Evolutionary conservation across 371 early-diverging fungal species (phyloP).

Genomic region (Coemansia sp.): DNA sequence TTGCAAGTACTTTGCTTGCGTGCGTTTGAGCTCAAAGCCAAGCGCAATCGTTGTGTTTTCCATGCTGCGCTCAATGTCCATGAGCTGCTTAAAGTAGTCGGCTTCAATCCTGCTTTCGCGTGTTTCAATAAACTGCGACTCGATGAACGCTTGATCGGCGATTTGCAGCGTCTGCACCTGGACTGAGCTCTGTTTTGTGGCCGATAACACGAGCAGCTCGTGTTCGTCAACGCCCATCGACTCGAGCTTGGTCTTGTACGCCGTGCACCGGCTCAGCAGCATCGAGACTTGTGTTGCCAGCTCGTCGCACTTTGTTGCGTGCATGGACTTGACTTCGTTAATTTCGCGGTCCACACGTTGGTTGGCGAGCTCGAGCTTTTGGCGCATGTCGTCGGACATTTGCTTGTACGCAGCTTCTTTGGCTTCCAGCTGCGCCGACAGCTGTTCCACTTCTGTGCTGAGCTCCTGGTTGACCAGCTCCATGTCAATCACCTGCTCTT

Average conservation of each 20-base stretch:
- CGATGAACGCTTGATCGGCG: constrained; percentile 42
- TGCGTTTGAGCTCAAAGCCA: constrained; percentile 50
- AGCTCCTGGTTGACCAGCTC: constrained; percentile 45
- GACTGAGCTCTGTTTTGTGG: not conserved
- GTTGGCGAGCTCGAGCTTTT: constrained; percentile 19
- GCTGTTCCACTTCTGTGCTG: constrained; percentile 31
- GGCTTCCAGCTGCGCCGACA: constrained; percentile 15
- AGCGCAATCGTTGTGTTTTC: constrained; percentile 49
- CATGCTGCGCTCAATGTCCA: constrained; percentile 50
- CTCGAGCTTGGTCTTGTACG: constrained; percentile 18
- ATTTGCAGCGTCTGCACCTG: constrained; percentile 11
- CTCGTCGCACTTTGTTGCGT: constrained; percentile 44
- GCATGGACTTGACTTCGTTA: constrained; percentile 40
- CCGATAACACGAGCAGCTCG: constrained; percentile 31
- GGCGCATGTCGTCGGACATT: constrained; percentile 27
- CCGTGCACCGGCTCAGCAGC: constrained; percentile 26
- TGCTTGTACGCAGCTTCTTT: constrained; percentile 22
- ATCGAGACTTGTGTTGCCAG: constrained; percentile 29
- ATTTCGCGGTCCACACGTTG: constrained; percentile 44
- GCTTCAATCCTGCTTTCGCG: constrained; percentile 46
- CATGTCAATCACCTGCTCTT: constrained; percentile 45
- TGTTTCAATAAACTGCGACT: constrained; percentile 45
- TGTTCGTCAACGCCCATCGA: constrained; percentile 21
- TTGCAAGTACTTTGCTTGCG: constrained; percentile 46
- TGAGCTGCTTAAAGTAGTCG: constrained; percentile 45